A percentile compares a stretch with the other conserved stretches of the same genome.
phyloP scores from a whole-genome alignment of 2,329 filamentous ascomycete genomes.

The Ophiostoma novo-ulmi region DNA sequence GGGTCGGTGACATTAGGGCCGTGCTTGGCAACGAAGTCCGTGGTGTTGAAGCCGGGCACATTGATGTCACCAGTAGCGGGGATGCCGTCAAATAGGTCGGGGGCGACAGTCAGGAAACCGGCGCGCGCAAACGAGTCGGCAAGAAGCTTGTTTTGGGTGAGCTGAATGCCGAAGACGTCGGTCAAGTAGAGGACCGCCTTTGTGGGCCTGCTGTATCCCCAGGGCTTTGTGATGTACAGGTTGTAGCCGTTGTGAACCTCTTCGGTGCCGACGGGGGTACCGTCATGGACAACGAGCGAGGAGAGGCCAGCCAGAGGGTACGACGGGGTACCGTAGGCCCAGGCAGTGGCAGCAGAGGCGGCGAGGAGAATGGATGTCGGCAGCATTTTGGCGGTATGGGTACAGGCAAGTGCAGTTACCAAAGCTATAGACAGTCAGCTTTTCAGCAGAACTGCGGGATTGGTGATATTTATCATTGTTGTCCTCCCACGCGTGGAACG shows the following conservation, averaged over 20 bases:
- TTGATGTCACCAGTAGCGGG: slow-evolving; percentile 30
- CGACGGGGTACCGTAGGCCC: not conserved
- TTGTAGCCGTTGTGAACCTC: slow-evolving; percentile 27
- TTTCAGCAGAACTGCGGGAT: not conserved
- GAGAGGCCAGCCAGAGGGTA: slow-evolving; percentile 17
- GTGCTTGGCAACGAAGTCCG: not conserved
- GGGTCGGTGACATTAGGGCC: not conserved
- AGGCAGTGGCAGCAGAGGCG: not conserved
- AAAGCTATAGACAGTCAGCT: not conserved
- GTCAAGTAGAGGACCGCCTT: slow-evolving; percentile 31
- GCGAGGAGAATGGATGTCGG: not conserved
- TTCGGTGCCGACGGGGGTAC: slow-evolving; percentile 27
- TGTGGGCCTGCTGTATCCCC: slow-evolving; percentile 17
- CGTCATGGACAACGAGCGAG: slow-evolving; percentile 27
- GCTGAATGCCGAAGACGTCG: slow-evolving; percentile 32
- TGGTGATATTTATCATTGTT: not conserved
- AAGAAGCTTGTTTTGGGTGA: slow-evolving; percentile 36
- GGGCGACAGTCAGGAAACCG: slow-evolving; percentile 60
- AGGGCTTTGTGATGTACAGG: slow-evolving; percentile 30
- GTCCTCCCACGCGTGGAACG: not conserved
- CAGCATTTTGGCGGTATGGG: not conserved
- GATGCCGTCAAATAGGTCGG: slow-evolving; percentile 60
- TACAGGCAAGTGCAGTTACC: not conserved
- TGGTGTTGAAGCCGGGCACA: not conserved
- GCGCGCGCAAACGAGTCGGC: slow-evolving; percentile 63